These are phyloP conservation scores for Xylariaceae sp. DNA, from an alignment of 2,329 filamentous ascomycete genomes.

Conservation along the genomic window DNA sequence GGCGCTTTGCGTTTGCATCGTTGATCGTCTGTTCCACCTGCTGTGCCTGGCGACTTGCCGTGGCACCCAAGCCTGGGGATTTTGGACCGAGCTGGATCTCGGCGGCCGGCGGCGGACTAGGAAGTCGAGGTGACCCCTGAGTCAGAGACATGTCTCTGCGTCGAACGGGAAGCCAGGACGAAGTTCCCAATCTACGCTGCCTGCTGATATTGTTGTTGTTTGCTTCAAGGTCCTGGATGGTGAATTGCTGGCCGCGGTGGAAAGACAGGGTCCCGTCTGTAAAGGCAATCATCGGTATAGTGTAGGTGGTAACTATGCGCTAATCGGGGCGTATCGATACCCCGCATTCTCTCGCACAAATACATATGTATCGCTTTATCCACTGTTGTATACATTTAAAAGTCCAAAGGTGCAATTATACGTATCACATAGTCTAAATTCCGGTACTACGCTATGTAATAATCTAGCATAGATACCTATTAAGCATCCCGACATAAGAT, in stretches of 20 bases:
- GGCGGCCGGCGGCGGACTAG: conserved; percentile 88
- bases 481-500: background rate
- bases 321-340: background rate
- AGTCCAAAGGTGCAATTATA: too few species aligned
- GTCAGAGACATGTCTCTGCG: conserved; percentile 49
- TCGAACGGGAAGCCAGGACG: conserved; percentile 2
- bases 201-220: background rate
- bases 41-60: conserved; percentile 53
- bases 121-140: conserved; percentile 84
- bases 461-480: too few species aligned
- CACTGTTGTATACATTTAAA: too few species aligned
- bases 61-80: conserved; percentile 53
- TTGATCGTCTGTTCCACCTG: conserved; percentile 60
- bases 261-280: background rate
- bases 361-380: too few species aligned
- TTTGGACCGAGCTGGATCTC: conserved; percentile 86
- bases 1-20: conserved; percentile 71
- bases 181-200: background rate
- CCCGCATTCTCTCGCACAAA: too few species aligned
- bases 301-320: background rate
- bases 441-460: too few species aligned
- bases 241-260: background rate
- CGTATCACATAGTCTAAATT: too few species aligned
- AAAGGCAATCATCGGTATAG: background rate
- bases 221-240: background rate